These are phyloP conservation scores for Silene conica DNA, from an alignment of 148 eudicot species.

Conservation along the genomic window DNA sequence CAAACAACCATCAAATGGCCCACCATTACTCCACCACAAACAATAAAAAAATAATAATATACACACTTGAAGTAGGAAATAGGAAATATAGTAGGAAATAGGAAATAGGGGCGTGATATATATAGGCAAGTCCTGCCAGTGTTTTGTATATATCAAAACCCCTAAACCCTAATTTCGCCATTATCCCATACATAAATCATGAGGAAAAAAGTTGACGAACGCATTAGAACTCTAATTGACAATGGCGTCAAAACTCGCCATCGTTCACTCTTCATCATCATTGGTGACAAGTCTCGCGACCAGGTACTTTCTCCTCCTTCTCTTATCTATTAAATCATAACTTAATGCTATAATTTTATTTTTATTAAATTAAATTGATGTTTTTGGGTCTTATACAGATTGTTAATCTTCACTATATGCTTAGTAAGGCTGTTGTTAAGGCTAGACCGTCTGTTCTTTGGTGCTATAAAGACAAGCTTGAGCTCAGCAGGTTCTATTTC, in stretches of 20 bases:
- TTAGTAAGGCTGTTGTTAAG: slow-evolving; percentile 59
- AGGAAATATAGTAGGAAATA: too few relatives aligned
- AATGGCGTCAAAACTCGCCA: slow-evolving; percentile 82
- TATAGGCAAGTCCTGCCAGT: too few relatives aligned
- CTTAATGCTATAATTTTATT: not conserved
- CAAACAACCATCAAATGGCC: too few relatives aligned
- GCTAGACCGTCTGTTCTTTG: slow-evolving; percentile 73
- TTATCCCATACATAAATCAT: slow-evolving; percentile 22
- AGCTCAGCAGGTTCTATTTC: slow-evolving; percentile 60
- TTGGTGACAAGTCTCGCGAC: slow-evolving; percentile 86
- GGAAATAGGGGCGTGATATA: too few relatives aligned
- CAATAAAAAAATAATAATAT: too few relatives aligned
- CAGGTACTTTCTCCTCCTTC: slow-evolving; percentile 35
- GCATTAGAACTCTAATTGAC: slow-evolving; percentile 81
- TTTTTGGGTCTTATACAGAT: slow-evolving; percentile 40
- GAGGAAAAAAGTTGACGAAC: slow-evolving; percentile 93
- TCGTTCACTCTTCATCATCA: slow-evolving; percentile 78
- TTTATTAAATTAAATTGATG: not conserved
- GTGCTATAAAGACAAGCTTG: slow-evolving; percentile 89
- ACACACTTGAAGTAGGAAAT: too few relatives aligned
- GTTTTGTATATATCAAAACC: too few relatives aligned
- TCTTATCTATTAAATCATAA: too few relatives aligned
- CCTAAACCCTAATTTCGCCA: slow-evolving; percentile 10
- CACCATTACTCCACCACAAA: too few relatives aligned
- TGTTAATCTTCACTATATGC: slow-evolving; percentile 79